These are phyloP conservation scores for Coelastrella sp. DNA, from an alignment of 139 green algal species.

Conservation along the genomic window DNA sequence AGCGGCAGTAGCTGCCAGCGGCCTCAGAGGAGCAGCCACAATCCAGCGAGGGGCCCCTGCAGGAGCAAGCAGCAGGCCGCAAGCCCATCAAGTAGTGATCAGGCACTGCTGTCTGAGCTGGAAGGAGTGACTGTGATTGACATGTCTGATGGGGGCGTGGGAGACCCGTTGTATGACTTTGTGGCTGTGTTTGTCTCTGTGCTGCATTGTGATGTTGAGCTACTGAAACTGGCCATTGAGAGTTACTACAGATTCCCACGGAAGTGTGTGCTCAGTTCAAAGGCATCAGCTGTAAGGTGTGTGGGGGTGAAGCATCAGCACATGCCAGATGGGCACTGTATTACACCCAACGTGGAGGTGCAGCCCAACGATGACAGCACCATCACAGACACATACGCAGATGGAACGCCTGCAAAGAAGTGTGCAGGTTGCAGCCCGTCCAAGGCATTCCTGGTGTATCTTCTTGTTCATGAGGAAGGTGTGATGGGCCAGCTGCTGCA, in stretches of 20 bases:
- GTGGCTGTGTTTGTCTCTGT: constrained; percentile 38
- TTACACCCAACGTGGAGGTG: no score
- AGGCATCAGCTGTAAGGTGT: background rate
- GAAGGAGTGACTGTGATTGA: constrained; percentile 2
- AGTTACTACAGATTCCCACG: background rate
- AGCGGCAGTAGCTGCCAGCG: background rate
- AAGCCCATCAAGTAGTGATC: background rate
- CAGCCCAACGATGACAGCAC: no score
- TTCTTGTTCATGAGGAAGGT: constrained; percentile 36
- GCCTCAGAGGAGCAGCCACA: background rate
- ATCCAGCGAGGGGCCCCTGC: no score
- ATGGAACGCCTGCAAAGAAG: background rate
- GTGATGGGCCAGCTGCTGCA: constrained; percentile 13
- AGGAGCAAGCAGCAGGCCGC: background rate
- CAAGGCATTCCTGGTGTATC: constrained; percentile 16
- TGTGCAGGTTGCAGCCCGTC: background rate
- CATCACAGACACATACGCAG: no score
- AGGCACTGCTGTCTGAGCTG: background rate
- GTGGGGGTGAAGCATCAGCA: background rate
- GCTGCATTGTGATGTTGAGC: constrained; percentile 9
- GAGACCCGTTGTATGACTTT: constrained; percentile 42
- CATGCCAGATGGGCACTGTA: no score
- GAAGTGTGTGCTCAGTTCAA: no score
- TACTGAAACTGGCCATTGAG: background rate
- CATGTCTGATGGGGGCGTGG: constrained; percentile 26